A percentile compares a stretch with the other conserved stretches of the same genome.
Evolutionary conservation across 768 basidiomycete genomes (phyloP).

Genomic region (Paxillus ammoniavirescens): DNA sequence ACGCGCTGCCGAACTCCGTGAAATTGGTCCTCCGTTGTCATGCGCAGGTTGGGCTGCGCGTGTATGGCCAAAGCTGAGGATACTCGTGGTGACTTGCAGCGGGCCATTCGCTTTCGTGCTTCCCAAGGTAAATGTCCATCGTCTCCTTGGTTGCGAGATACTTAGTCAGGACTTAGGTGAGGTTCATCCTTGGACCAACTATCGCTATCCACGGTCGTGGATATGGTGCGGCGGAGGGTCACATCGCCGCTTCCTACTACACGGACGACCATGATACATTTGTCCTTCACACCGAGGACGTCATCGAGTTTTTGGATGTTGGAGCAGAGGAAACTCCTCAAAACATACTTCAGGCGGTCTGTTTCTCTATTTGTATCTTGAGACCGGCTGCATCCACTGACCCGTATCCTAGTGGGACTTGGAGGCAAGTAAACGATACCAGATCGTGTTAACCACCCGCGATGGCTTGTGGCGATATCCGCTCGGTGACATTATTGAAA

Average conservation of each 20-base stretch:
- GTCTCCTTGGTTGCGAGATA: not conserved
- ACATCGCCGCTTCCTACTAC: not conserved
- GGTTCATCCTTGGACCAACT: slow-evolving; percentile 4
- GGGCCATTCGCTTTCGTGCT: not conserved
- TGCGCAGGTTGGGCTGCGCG: not conserved
- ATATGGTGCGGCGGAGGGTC: slow-evolving; percentile 12
- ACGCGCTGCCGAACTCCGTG: slow-evolving; percentile 8
- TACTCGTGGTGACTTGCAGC: not conserved
- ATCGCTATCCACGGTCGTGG: not conserved
- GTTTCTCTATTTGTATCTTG: not conserved
- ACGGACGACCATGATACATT: slow-evolving; percentile 8
- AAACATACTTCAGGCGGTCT: slow-evolving; percentile 14
- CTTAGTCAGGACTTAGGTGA: not conserved
- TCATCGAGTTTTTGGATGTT: slow-evolving; percentile 18
- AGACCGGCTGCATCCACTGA: slow-evolving; percentile 5
- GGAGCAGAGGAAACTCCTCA: slow-evolving; percentile 6
- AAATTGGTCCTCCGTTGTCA: not conserved
- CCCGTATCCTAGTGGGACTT: slow-evolving; percentile 15
- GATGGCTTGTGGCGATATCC: slow-evolving; percentile 24
- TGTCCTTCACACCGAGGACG: not conserved
- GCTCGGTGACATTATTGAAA: slow-evolving; percentile 20
- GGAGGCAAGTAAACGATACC: slow-evolving; percentile 13
- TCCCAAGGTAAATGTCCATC: slow-evolving; percentile 1
- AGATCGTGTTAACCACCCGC: slow-evolving; percentile 15
- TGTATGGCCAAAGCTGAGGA: slow-evolving; percentile 3